Percentiles rank a stretch among this genome's conserved stretches.
Evolutionary conservation across 352 stramenopile species (phyloP).

Genomic region (Pythium dissotocum): DNA sequence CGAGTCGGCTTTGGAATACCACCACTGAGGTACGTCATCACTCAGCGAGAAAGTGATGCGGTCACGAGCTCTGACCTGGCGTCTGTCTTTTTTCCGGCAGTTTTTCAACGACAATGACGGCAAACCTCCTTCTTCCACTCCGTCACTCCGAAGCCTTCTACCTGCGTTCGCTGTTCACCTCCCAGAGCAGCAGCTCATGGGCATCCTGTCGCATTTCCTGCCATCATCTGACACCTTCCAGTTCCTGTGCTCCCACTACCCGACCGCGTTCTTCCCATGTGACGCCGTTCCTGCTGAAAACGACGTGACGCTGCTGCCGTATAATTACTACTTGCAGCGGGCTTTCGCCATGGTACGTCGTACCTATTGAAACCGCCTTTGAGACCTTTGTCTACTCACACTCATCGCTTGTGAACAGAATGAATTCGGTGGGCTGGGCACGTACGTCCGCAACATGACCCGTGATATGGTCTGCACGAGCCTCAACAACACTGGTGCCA

Average conservation of each 20-base stretch:
- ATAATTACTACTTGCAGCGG: conserved; percentile 80
- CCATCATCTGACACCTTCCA: conserved; percentile 58
- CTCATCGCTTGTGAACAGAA: conserved; percentile 42
- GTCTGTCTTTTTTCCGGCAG: conserved; percentile 13
- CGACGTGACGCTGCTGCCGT: conserved; percentile 35
- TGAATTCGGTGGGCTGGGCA: conserved; percentile 61
- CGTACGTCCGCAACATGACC: conserved; percentile 80
- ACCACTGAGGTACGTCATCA: conserved; percentile 35
- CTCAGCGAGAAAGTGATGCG: too few species aligned
- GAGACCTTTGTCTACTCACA: background rate
- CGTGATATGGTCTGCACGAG: conserved; percentile 58
- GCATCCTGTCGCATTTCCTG: conserved; percentile 71
- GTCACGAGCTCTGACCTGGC: background rate
- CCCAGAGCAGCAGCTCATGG: conserved; percentile 52
- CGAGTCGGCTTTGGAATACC: conserved; percentile 66
- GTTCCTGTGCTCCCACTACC: conserved; percentile 73
- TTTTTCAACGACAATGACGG: conserved; percentile 53
- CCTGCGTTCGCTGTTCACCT: conserved; percentile 57
- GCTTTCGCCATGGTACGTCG: conserved; percentile 62
- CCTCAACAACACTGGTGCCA: conserved; percentile 20
- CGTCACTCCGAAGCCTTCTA: conserved; percentile 62
- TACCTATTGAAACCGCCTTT: too few species aligned
- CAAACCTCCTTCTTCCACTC: conserved; percentile 27
- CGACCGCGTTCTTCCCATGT: conserved; percentile 65
- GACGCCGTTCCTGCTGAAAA: conserved; percentile 1